Conservation (phyloP, 2,329 filamentous ascomycete genomes). For the Chlorencoelia australis region DNA sequence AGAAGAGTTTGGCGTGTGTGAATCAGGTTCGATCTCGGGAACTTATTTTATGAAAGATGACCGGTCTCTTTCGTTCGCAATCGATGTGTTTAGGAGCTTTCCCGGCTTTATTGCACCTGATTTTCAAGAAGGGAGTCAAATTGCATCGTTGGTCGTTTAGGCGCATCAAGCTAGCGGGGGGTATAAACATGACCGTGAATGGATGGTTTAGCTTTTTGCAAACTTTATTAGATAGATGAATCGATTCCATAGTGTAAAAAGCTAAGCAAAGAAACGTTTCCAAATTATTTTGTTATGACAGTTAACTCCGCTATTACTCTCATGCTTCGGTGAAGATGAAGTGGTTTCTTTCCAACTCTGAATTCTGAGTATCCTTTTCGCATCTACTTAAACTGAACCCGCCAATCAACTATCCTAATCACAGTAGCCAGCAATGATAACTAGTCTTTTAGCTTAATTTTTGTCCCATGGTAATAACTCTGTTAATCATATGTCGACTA, state of each 20-base stretch:
- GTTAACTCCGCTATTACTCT: too few relatives aligned
- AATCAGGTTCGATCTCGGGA: constrained; percentile 8
- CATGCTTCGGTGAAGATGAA: too few relatives aligned
- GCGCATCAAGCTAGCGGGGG: constrained; percentile 14
- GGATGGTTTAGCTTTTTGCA: constrained; percentile 15
- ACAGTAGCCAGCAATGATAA: too few relatives aligned
- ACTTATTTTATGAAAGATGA: constrained; percentile 15
- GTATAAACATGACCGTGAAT: constrained; percentile 2
- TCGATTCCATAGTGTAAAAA: not conserved
- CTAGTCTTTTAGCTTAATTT: too few relatives aligned
- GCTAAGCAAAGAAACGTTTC: not conserved
- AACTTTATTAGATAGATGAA: constrained; percentile 22
- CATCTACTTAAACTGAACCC: too few relatives aligned
- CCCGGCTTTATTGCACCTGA: constrained; percentile 10
- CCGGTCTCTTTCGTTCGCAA: constrained; percentile 17
- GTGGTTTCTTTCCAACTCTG: too few relatives aligned
- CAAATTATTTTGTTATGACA: too few relatives aligned
- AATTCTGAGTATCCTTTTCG: too few relatives aligned
- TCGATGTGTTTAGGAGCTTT: constrained; percentile 12
- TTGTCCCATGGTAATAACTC: too few relatives aligned
- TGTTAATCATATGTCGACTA: too few relatives aligned
- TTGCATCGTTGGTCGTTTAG: constrained; percentile 29
- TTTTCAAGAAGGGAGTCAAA: constrained; percentile 17
- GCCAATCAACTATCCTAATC: too few relatives aligned
- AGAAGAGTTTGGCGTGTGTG: constrained; percentile 9